These are phyloP conservation scores for Camelina laxa DNA, from an alignment of 345 rosid species.

Conservation along the genomic window DNA sequence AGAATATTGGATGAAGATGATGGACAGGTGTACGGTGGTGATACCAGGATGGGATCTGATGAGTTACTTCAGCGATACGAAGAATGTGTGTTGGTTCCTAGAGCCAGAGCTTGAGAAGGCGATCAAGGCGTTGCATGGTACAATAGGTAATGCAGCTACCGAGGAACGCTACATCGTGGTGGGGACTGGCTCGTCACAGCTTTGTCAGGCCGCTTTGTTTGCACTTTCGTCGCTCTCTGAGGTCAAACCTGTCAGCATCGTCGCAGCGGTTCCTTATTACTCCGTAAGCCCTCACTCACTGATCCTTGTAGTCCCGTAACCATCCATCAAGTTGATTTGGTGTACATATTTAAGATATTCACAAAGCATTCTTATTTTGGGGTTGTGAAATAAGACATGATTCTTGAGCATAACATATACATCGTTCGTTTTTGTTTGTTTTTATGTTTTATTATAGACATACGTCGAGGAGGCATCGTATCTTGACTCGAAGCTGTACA, in stretches of 20 bases:
- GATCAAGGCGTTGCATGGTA: constrained; percentile 62
- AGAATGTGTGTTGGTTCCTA: constrained; percentile 75
- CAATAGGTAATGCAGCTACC: constrained; percentile 61
- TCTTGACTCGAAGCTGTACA: constrained; percentile 59
- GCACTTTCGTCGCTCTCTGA: constrained; percentile 62
- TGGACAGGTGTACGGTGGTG: constrained; percentile 60
- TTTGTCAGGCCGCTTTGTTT: constrained; percentile 66
- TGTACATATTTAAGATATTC: background rate
- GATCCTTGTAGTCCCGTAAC: background rate
- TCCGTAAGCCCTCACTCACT: constrained; percentile 54
- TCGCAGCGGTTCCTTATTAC: constrained; percentile 82
- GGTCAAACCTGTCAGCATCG: constrained; percentile 62
- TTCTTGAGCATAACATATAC: background rate
- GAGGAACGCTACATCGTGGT: constrained; percentile 64
- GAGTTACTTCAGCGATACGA: constrained; percentile 74
- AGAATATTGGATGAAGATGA: constrained; percentile 64
- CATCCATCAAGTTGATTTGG: background rate
- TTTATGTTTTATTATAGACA: constrained; percentile 49
- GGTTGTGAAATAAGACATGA: background rate
- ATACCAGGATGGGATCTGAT: constrained; percentile 65
- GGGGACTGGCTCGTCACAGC: constrained; percentile 87
- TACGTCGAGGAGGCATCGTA: constrained; percentile 59
- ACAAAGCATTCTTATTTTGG: background rate
- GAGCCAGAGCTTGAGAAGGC: constrained; percentile 66
- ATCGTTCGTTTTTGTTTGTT: background rate